A percentile compares a stretch with the other conserved stretches of the same genome.
Conservation (phyloP, 2,329 filamentous ascomycete genomes). For the Aquanectria penicillioides region DNA sequence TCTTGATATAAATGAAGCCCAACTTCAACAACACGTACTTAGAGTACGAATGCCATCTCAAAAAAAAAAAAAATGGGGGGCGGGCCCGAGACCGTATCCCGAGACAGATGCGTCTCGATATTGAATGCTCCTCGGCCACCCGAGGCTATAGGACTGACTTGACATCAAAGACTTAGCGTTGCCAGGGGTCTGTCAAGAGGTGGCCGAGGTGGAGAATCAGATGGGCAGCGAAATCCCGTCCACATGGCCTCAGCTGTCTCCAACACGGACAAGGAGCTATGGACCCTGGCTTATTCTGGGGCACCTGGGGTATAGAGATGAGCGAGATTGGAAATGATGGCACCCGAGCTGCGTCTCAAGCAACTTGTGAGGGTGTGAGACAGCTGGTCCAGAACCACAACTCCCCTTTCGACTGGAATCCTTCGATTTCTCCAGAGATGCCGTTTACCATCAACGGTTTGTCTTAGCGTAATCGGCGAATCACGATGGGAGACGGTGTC, state of each 20-base stretch:
- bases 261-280: conserved; percentile 5
- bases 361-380: conserved; percentile 3
- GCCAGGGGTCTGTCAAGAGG: conserved; percentile 13
- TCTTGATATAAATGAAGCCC: not conserved
- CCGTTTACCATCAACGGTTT: conserved; percentile 13
- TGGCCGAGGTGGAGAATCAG: conserved; percentile 22
- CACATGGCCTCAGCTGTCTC: conserved; percentile 17
- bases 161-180: not conserved
- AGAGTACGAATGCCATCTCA: too few species aligned
- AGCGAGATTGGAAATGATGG: conserved; percentile 11
- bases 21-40: not conserved
- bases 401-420: not conserved
- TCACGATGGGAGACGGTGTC: too few species aligned
- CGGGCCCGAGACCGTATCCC: not conserved
- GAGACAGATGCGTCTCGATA: not conserved
- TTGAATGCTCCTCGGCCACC: not conserved
- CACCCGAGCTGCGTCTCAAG: not conserved
- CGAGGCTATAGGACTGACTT: conserved; percentile 3
- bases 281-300: conserved; percentile 17
- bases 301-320: conserved; percentile 20
- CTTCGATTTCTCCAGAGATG: conserved; percentile 12
- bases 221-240: conserved; percentile 22
- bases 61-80: not conserved
- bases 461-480: too few species aligned
- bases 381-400: not conserved